Base-by-base conservation (phyloP, 768 basidiomycete genomes). In the Leccinum imitatum region DNA sequence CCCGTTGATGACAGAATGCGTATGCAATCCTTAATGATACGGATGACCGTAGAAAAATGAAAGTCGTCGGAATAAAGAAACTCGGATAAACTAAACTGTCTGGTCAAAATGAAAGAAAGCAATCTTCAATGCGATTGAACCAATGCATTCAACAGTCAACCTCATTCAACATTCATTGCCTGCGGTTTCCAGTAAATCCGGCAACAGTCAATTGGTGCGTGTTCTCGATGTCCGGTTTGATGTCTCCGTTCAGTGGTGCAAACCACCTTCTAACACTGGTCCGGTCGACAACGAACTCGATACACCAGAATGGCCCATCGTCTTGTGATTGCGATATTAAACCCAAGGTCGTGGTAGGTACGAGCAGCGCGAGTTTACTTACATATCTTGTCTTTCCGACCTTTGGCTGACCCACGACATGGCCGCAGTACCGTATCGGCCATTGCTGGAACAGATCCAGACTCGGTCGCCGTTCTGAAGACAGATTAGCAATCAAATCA, bases 221-320 rank as follows among this genome's bases (percentile, higher is more conserved):
- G 59, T 80, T 73, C 23, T 70, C 55, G 1, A 63, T 80, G 66
- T 89, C 79, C 3, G 87, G 86, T 69, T 88, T 89, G 57, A 89
- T 79, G 60, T 87, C 85, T 15, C 86, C 87, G 57, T 87, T 83
- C 54, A 85, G 72, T 7, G 87, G 86, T 1, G 86, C 80, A 66
- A 84, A 83, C 67, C 83, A 85, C 68, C 83, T 85, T 33, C 85
- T 81, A 31, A 84, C 67, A 57, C 78, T 79, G 35, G 31, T 58
- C 19, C 27, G 25, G 67, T 50, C 71, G 51, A 77, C 72, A 8
- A 10, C 3, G 59, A 82, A 86, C 51, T 78, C 69, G 33, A 83
- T 84, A 15, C 80, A 80, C 69, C 83, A 88, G 63, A 79, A 84
- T 21, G 84, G 69, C 23, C 83, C 83, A 31, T 80, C 73, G 47